Evolutionary conservation across 345 rosid genomes (phyloP).

Genomic region (Camelina hispida): DNA sequence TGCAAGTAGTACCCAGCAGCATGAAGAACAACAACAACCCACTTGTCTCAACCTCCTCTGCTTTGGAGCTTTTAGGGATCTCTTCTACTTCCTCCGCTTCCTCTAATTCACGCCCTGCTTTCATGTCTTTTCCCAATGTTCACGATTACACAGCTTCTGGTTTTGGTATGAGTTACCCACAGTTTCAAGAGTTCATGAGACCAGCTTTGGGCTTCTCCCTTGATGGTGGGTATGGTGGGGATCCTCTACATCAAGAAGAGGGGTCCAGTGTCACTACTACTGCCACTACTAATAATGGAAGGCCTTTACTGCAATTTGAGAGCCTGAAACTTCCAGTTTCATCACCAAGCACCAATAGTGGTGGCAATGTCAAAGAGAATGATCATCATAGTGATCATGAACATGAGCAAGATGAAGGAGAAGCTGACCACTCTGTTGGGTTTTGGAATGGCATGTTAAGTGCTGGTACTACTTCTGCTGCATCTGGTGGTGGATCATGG

Average conservation of each 20-base stretch:
- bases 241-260: conserved; percentile 34
- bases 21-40: conserved; percentile 42
- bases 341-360: conserved; percentile 43
- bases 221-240: conserved; percentile 39
- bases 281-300: conserved; percentile 32
- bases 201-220: conserved; percentile 44
- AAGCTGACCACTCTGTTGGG: conserved; percentile 39
- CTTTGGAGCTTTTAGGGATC: conserved; percentile 83
- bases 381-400: conserved; percentile 15
- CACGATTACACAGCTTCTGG: conserved; percentile 37
- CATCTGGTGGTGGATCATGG: conserved; percentile 43
- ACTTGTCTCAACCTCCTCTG: conserved; percentile 42
- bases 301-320: conserved; percentile 39
- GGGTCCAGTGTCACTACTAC: conserved; percentile 25
- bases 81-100: conserved; percentile 46
- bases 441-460: conserved; percentile 45
- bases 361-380: conserved; percentile 5
- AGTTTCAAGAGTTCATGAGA: conserved; percentile 48
- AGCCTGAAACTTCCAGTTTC: conserved; percentile 42
- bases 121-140: conserved; percentile 35
- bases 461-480: conserved; percentile 33
- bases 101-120: conserved; percentile 30
- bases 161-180: conserved; percentile 42
- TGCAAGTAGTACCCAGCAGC: conserved; percentile 45
- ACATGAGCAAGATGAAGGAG: conserved; percentile 35